These are phyloP conservation scores for Metschnikowia amazonensis DNA, from an alignment of 805 yeast genomes.

Conservation along the genomic window DNA sequence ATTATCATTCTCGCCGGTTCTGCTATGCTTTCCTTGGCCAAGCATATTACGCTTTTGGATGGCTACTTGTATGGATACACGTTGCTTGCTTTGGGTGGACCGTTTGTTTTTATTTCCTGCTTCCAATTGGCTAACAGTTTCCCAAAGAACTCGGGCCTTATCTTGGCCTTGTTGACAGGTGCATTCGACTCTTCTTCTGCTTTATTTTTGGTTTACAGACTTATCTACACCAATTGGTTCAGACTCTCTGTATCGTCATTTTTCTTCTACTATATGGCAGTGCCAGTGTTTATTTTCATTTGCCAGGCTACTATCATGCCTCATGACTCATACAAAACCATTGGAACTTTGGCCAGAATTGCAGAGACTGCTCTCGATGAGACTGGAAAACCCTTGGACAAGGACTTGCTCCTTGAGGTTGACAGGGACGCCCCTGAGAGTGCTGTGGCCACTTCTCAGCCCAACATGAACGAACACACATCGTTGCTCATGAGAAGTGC, in stretches of 20 bases:
- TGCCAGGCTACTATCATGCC: conserved; percentile 86
- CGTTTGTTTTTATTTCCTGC: conserved; percentile 85
- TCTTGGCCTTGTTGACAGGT: conserved; percentile 84
- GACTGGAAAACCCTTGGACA: conserved; percentile 54
- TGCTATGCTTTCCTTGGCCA: conserved; percentile 40
- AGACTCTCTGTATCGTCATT: conserved; percentile 50
- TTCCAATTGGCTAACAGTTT: conserved; percentile 87
- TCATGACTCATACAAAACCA: conserved; percentile 63
- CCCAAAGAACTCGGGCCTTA: conserved; percentile 76
- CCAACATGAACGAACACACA: conserved; percentile 40
- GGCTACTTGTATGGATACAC: conserved; percentile 73
- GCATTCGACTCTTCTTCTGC: conserved; percentile 94
- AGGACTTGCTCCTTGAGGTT: conserved; percentile 38
- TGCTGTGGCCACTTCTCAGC: conserved; percentile 23
- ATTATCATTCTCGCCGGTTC: conserved; percentile 56
- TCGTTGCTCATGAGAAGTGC: conserved; percentile 36
- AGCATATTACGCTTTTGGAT: conserved; percentile 42
- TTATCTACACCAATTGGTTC: conserved; percentile 49
- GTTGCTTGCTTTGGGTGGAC: conserved; percentile 83
- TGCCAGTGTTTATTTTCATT: conserved; percentile 71
- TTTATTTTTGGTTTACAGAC: conserved; percentile 68
- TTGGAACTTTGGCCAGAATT: conserved; percentile 62
- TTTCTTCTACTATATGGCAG: conserved; percentile 63
- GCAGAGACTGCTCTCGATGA: conserved; percentile 74
- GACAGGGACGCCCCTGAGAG: conserved; percentile 35